A percentile compares a stretch with the other conserved stretches of the same genome.
Evolutionary conservation across 2,329 filamentous ascomycete genomes (phyloP).

Genomic region (Sporothrix luriei): DNA sequence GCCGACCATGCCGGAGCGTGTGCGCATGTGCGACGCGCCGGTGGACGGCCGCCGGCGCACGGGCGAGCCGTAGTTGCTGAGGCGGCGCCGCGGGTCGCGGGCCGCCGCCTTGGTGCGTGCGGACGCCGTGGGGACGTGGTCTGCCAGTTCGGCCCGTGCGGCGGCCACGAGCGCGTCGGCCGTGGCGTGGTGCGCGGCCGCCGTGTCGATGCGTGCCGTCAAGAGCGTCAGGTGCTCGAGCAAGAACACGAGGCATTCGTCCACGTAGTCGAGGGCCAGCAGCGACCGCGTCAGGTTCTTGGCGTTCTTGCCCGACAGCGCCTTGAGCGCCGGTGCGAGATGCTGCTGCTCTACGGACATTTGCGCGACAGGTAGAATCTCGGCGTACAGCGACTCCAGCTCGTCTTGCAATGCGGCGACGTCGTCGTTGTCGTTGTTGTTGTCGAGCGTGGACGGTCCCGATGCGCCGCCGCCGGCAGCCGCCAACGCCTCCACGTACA

Average conservation of each 20-base stretch:
- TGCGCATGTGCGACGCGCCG: conserved; percentile 44
- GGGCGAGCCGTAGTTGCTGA: conserved; percentile 42
- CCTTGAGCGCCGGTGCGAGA: conserved; percentile 60
- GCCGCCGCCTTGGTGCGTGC: conserved; percentile 9
- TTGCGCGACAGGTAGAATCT: conserved; percentile 69
- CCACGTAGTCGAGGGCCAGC: conserved; percentile 56
- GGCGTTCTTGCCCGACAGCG: conserved; percentile 49
- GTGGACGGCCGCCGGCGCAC: conserved; percentile 39
- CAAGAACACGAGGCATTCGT: conserved; percentile 56
- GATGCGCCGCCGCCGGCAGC: conserved; percentile 27
- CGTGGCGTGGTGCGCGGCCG: conserved; percentile 52
- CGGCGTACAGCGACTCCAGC: conserved; percentile 68
- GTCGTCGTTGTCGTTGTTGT: too few relatives aligned
- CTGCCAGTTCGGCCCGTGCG: conserved; percentile 50
- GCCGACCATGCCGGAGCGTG: conserved; percentile 39
- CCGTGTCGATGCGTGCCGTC: conserved; percentile 48
- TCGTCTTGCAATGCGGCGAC: conserved; percentile 61
- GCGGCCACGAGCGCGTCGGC: conserved; percentile 47
- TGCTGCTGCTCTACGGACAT: conserved; percentile 72
- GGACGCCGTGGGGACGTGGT: conserved; percentile 34
- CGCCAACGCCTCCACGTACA: conserved; percentile 55
- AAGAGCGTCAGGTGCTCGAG: conserved; percentile 52
- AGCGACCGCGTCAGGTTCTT: conserved; percentile 51
- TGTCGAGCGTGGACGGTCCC: conserved; percentile 43
- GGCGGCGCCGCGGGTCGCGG: conserved; percentile 34